Evolutionary conservation across 192 early-diverging fungal genomes (phyloP), one percentile per base, ranked within the genome.

Genomic region (Coemansia sp.): DNA sequence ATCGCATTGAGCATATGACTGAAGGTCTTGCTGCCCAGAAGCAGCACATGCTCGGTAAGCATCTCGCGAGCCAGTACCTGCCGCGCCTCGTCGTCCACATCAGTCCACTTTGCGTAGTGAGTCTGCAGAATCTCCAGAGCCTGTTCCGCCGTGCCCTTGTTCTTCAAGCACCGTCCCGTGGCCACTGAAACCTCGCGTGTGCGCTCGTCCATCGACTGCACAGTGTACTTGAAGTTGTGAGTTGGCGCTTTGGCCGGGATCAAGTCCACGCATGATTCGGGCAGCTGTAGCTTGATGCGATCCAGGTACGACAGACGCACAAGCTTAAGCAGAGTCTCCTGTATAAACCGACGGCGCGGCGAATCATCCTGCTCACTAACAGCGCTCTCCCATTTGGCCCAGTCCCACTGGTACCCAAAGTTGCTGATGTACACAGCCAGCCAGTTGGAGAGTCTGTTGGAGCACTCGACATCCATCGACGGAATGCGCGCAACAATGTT

Each of bases 401-500:
- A 97, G 65, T 91, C 87, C 94, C 94, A 97, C 25, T 85, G 82
- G 76, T 88, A 95, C 11, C 84, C 88, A 85, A 96, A 94, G 78
- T 97, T 97, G 72, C 93, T 94, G 52, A 98, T 75, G 75, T 96
- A 94, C 57, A 92, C 87, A 0, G 91, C 85, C 79, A 98, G 91
- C 92, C 92, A 96, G 64, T 90, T 90, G 59, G 86, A 85, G 48
- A 97, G 84, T 25, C 95, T 82, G 69, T 88, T 82, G 27, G 94
- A 83, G 69, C 88, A 90, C 74, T 95, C 94, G 31, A 91, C 86
- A 72, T 98, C 96, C 6, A 80, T 43, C 5, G 35, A 29, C 60
- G 35, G 17, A 12, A 70, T 57, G 12, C 74, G 67, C 23, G 58
- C 65, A 10, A 72, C 55, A 25, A 77, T 35, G 71, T 65, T 66